Percentiles rank a stretch among this genome's conserved stretches.
Conservation (phyloP, 805 yeast species). For the Yarrowia alimentaria region DNA sequence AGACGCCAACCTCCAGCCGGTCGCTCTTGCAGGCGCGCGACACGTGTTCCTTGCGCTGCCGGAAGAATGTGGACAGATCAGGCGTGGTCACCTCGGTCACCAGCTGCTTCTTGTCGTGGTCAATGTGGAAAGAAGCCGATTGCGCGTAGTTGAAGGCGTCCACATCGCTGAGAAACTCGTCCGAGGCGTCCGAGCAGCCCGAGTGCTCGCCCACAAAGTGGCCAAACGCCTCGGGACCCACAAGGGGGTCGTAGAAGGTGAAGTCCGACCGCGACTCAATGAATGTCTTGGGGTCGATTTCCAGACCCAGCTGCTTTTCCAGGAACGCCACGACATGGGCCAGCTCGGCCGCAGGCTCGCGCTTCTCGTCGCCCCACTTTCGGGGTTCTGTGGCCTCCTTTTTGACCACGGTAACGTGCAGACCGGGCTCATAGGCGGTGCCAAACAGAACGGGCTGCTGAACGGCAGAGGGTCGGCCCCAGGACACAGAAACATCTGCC, state of each 20-base stretch:
- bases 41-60: slow-evolving; percentile 4
- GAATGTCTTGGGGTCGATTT: slow-evolving; percentile 2
- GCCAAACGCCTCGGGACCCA: slow-evolving; percentile 8
- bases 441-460: slow-evolving; percentile 11
- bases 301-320: slow-evolving; percentile 2
- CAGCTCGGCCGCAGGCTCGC: slow-evolving; percentile 3
- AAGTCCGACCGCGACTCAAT: slow-evolving; percentile 15
- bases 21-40: slow-evolving; percentile 16
- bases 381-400: slow-evolving; percentile 11
- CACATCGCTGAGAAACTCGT: slow-evolving; percentile 8
- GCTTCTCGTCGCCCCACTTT: slow-evolving; percentile 19
- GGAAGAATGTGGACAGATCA: slow-evolving; percentile 2
- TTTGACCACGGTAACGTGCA: slow-evolving; percentile 18
- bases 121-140: slow-evolving; percentile 3
- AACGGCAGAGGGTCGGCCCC: slow-evolving; percentile 4
- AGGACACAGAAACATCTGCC: slow-evolving; percentile 18
- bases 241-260: slow-evolving; percentile 1
- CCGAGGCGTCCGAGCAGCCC: slow-evolving; percentile 5
- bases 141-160: slow-evolving; percentile 9
- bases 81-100: slow-evolving; percentile 14
- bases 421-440: slow-evolving; percentile 11
- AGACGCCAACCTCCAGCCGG: slow-evolving; percentile 21
- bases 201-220: slow-evolving; percentile 18
- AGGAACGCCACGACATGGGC: slow-evolving; percentile 8
- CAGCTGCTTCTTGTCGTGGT: slow-evolving; percentile 19